Base-by-base conservation (phyloP, 2,329 filamentous ascomycete species). In the Monosporascus sp. region DNA sequence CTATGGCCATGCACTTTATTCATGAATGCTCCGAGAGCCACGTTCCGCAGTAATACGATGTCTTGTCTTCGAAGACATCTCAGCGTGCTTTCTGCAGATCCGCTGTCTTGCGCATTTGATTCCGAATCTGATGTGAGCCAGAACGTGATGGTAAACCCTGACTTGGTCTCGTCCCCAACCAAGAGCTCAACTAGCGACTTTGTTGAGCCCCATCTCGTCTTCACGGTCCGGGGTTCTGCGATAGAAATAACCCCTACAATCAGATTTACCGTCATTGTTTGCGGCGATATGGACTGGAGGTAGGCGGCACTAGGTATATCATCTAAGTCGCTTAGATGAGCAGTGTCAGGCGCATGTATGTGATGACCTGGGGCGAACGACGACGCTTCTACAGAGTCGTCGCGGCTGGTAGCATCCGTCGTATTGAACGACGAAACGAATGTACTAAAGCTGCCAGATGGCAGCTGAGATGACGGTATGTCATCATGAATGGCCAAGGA, bases 1-100 rank as follows among this genome's bases (percentile, higher is more conserved):
- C 87, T 94, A 68, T 95, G 88, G 0, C 93, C 92, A 62, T 94
- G 91, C 0, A 97, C 92, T 61, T 81, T 86, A 47, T 84, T 82
- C 50, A 80, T 80, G 67, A 93, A 97, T 4, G 84, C 82, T 50
- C 84, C 83, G 50, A 97, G 75, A 1, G 87, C 91, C 7, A 96
- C 85, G 62, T 93, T 91, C 53, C 86, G 84, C 55, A 96, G 67
- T 15, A 96, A 76, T 5, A 97, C 76, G 1, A 96, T 81, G 65
- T 97, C 91, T 61, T 87, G 86, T 0, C 84, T 73, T 46, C 85
- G 78, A 35, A 96, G 71, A 0, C 65, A 70, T 24, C 54, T 61
- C n/a, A 69, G 46, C n/a, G 58, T 53, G 2, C 45, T 45, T 37
- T 59, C 58, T 3, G 60, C 48, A 6, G 59, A 22, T 8, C 60